phyloP scores from a whole-genome alignment of 192 early-diverging fungal species.

The Spinellus fusiger region DNA sequence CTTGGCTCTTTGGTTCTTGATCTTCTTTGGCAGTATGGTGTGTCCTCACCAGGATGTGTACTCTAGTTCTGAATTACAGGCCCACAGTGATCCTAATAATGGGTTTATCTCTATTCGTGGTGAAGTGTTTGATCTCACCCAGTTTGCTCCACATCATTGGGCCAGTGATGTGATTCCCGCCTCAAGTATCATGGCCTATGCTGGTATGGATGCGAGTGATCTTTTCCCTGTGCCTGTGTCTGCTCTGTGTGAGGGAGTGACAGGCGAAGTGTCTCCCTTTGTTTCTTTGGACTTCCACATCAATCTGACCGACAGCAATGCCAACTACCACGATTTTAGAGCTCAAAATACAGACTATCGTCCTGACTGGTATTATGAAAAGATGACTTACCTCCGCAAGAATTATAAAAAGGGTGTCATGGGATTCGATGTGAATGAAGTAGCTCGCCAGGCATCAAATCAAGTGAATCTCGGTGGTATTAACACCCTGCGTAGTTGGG shows the following conservation, averaged over 20 bases:
- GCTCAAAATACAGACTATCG: slow-evolving; percentile 51
- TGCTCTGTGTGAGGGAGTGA: slow-evolving; percentile 46
- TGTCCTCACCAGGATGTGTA: slow-evolving; percentile 74
- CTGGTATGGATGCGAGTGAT: slow-evolving; percentile 56
- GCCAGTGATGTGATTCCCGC: slow-evolving; percentile 49
- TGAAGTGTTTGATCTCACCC: slow-evolving; percentile 74
- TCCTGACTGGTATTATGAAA: slow-evolving; percentile 65
- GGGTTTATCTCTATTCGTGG: slow-evolving; percentile 71
- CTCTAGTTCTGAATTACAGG: slow-evolving; percentile 50
- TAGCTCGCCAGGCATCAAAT: slow-evolving; percentile 43
- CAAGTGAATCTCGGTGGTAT: slow-evolving; percentile 18
- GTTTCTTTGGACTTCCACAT: slow-evolving; percentile 43
- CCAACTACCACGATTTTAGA: slow-evolving; percentile 68
- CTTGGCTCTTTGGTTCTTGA: slow-evolving; percentile 83
- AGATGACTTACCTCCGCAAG: slow-evolving; percentile 53
- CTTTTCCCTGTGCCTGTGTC: slow-evolving; percentile 72
- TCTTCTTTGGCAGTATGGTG: slow-evolving; percentile 63
- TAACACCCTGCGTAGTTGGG: slow-evolving; percentile 41
- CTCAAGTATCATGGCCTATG: slow-evolving; percentile 40
- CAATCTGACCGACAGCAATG: slow-evolving; percentile 42
- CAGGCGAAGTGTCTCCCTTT: slow-evolving; percentile 35
- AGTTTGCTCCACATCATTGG: slow-evolving; percentile 53
- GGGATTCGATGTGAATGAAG: slow-evolving; percentile 51
- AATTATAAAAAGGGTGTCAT: slow-evolving; percentile 62
- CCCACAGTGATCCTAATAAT: slow-evolving; percentile 37